Evolutionary conservation across 2,329 filamentous ascomycete genomes (phyloP).

Genomic region (Scedosporium apiospermum): DNA sequence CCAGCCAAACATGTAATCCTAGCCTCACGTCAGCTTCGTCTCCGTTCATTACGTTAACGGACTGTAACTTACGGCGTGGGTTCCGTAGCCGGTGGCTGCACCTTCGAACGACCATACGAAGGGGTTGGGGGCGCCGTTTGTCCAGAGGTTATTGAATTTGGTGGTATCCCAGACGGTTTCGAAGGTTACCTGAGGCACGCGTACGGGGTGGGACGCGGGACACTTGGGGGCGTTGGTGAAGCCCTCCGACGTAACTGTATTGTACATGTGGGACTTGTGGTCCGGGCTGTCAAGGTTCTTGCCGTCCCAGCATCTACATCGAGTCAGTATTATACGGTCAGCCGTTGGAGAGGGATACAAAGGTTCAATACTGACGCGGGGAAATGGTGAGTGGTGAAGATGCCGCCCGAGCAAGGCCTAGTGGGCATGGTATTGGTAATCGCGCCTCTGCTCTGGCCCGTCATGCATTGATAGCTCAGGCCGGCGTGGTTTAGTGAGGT

Average conservation of each 20-base stretch:
- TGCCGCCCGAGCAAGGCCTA: slow-evolving; percentile 37
- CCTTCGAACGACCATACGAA: slow-evolving; percentile 8
- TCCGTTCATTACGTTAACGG: too few species aligned
- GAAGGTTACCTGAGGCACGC: slow-evolving; percentile 8
- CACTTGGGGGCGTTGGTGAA: slow-evolving; percentile 6
- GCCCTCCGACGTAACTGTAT: slow-evolving; percentile 4
- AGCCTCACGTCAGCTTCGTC: too few species aligned
- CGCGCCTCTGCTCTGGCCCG: slow-evolving; percentile 37
- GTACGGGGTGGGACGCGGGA: slow-evolving; percentile 8
- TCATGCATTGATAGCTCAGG: slow-evolving; percentile 37
- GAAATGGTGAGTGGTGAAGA: slow-evolving; percentile 43
- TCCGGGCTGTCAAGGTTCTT: slow-evolving; percentile 36
- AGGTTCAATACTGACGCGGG: slow-evolving; percentile 23
- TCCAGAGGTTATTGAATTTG: slow-evolving; percentile 10
- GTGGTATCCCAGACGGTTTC: slow-evolving; percentile 10
- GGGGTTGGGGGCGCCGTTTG: slow-evolving; percentile 3
- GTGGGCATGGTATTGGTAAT: slow-evolving; percentile 38
- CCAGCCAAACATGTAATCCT: slow-evolving; percentile 24
- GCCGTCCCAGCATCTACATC: slow-evolving; percentile 45
- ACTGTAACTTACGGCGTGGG: slow-evolving; percentile 13
- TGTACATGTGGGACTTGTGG: slow-evolving; percentile 30
- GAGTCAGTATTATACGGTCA: not conserved
- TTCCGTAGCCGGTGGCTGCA: slow-evolving; percentile 15
- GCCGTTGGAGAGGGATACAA: slow-evolving; percentile 11
- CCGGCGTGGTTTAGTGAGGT: slow-evolving; percentile 23